phyloP scores from a whole-genome alignment of 441 rosid species.

The Omphalea diandra region DNA sequence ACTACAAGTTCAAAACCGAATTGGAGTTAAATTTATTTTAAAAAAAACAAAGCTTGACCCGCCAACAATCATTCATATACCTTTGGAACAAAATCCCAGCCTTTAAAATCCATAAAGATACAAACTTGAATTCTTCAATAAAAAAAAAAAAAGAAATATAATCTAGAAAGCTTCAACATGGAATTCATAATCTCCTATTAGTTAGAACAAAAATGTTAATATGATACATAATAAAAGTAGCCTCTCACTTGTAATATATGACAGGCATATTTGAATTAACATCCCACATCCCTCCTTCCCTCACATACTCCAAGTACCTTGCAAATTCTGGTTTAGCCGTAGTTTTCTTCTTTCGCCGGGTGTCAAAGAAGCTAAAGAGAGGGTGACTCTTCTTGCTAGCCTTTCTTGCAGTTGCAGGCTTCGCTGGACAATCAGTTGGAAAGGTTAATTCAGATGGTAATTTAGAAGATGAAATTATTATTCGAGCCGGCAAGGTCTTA shows the following conservation, averaged over 20 bases:
- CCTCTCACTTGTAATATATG: conserved; percentile 33
- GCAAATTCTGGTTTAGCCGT: conserved; percentile 64
- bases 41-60: too few species aligned
- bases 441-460: neutral
- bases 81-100: too few species aligned
- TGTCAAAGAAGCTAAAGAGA: conserved; percentile 49
- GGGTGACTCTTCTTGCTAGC: conserved; percentile 52
- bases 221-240: too few species aligned
- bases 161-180: too few species aligned
- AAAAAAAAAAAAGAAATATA: too few species aligned
- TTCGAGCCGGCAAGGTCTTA: conserved; percentile 39
- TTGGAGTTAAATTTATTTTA: too few species aligned
- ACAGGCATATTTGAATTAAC: conserved; percentile 42
- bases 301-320: conserved; percentile 69
- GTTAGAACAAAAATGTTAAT: too few species aligned
- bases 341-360: conserved; percentile 58
- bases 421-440: conserved; percentile 26
- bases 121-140: too few species aligned
- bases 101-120: too few species aligned
- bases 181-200: too few species aligned
- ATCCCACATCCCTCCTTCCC: conserved; percentile 75
- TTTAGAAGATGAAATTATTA: conserved; percentile 19
- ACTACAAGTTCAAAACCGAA: too few species aligned
- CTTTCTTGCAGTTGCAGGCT: conserved; percentile 38
- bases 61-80: too few species aligned